phyloP scores from a whole-genome alignment of 140 eudicot species.

The Oenanthe javanica region DNA sequence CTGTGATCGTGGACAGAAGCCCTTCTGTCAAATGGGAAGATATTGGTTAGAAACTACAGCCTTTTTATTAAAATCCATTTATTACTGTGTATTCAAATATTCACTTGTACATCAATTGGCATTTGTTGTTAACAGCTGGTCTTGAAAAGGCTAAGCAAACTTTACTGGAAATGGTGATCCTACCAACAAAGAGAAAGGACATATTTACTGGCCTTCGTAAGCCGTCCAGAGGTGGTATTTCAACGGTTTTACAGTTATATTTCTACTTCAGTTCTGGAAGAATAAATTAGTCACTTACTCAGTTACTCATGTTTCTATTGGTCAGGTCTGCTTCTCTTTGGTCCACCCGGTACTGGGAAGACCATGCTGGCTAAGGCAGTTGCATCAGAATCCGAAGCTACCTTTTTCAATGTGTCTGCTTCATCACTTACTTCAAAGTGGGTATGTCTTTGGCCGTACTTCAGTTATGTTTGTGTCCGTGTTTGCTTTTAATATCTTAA shows the following conservation, averaged over 20 bases:
- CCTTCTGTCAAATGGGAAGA: constrained; percentile 99
- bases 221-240: constrained; percentile 78
- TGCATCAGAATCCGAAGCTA: constrained; percentile 95
- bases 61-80: neutral
- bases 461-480: neutral
- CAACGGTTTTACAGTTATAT: neutral
- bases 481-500: neutral
- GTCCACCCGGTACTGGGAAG: constrained; percentile 99
- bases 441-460: constrained; percentile 43
- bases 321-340: constrained; percentile 90
- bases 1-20: constrained; percentile 83
- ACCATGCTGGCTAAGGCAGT: constrained; percentile 99
- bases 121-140: constrained; percentile 57
- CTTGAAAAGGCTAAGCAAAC: constrained; percentile 98
- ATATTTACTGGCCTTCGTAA: constrained; percentile 91
- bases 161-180: constrained; percentile 86
- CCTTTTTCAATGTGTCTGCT: constrained; percentile 90
- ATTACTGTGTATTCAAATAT: neutral
- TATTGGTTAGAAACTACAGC: constrained; percentile 59
- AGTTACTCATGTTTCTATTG: constrained; percentile 9
- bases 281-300: neutral
- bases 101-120: constrained; percentile 7
- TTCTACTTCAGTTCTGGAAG: neutral
- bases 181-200: constrained; percentile 91
- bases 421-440: constrained; percentile 97